Percentiles rank a stretch among this genome's conserved stretches.
Evolutionary conservation across 352 stramenopile species (phyloP).

Genomic region (Phytopythium montanum): DNA sequence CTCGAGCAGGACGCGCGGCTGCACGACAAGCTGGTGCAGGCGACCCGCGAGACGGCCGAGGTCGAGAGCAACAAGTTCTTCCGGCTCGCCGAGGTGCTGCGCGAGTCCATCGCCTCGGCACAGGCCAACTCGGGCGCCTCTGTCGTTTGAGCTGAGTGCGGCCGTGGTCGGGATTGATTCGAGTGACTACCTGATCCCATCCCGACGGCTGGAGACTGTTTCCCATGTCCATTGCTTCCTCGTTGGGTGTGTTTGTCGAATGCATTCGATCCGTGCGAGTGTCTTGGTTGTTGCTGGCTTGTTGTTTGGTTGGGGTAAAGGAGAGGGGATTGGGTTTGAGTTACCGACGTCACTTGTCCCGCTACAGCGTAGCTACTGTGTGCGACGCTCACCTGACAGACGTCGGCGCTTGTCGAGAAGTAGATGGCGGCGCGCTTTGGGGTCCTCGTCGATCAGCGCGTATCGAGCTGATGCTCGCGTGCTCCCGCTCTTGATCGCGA

Average conservation of each 20-base stretch:
- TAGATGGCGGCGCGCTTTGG: background rate
- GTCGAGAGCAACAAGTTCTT: conserved; percentile 54
- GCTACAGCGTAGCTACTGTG: too few species aligned
- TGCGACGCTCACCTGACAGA: background rate
- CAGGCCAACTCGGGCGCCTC: conserved; percentile 28
- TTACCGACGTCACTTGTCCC: too few species aligned
- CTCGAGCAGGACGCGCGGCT: conserved; percentile 57
- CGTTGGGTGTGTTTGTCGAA: background rate
- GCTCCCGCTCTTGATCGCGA: background rate
- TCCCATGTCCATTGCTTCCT: background rate
- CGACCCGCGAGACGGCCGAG: conserved; percentile 40
- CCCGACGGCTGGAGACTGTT: background rate
- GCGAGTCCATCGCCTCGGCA: conserved; percentile 37
- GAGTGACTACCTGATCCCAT: background rate
- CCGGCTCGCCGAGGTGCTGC: conserved; percentile 55
- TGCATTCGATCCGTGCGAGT: background rate
- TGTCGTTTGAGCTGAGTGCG: conserved; percentile 39
- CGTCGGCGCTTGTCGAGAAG: background rate
- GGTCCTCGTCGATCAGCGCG: background rate
- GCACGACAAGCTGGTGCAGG: conserved; percentile 49
- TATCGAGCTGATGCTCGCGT: background rate
- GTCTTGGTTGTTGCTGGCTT: background rate
- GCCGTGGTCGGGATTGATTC: background rate
- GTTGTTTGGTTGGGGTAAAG: too few species aligned
- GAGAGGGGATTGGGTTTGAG: too few species aligned